Conservation (phyloP, 2,329 filamentous ascomycete genomes). For the Trichophyton mentagrophytes region DNA sequence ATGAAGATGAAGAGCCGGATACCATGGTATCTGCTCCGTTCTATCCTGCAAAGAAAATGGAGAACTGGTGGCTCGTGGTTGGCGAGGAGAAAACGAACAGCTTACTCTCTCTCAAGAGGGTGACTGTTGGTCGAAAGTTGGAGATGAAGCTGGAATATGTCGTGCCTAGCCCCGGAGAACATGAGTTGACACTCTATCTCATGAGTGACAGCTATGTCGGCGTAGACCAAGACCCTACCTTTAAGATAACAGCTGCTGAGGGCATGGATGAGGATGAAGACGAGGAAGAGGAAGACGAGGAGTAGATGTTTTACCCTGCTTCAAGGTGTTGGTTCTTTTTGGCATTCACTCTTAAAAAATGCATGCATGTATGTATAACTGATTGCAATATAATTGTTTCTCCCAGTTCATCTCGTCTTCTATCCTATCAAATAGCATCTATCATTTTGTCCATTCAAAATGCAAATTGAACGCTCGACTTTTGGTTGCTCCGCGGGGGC, state of each 20-base stretch:
- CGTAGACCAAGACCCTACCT: slow-evolving; percentile 88
- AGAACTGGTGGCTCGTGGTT: slow-evolving; percentile 98
- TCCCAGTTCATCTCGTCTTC: background rate
- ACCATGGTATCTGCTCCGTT: slow-evolving; percentile 86
- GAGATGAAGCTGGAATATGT: slow-evolving; percentile 77
- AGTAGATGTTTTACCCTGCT: background rate
- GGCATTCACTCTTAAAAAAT: background rate
- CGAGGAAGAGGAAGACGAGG: slow-evolving; percentile 38
- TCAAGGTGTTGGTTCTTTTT: background rate
- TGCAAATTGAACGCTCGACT: background rate
- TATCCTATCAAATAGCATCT: background rate
- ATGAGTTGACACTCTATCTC: slow-evolving; percentile 79
- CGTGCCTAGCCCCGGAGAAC: slow-evolving; percentile 70
- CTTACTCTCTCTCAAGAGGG: slow-evolving; percentile 83
- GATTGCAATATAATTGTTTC: background rate
- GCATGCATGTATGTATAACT: background rate
- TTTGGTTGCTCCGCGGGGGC: background rate
- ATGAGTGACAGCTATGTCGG: slow-evolving; percentile 97
- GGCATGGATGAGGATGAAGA: slow-evolving; percentile 91
- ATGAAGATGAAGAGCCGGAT: slow-evolving; percentile 62
- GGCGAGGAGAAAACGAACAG: slow-evolving; percentile 82
- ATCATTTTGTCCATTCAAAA: background rate
- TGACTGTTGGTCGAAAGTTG: slow-evolving; percentile 69
- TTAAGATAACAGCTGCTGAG: slow-evolving; percentile 73
- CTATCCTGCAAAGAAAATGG: slow-evolving; percentile 81